A percentile compares a stretch with the other conserved stretches of the same genome.
These are phyloP conservation scores for Nakazawaea peltata DNA, from an alignment of 805 yeast genomes.

Conservation along the genomic window DNA sequence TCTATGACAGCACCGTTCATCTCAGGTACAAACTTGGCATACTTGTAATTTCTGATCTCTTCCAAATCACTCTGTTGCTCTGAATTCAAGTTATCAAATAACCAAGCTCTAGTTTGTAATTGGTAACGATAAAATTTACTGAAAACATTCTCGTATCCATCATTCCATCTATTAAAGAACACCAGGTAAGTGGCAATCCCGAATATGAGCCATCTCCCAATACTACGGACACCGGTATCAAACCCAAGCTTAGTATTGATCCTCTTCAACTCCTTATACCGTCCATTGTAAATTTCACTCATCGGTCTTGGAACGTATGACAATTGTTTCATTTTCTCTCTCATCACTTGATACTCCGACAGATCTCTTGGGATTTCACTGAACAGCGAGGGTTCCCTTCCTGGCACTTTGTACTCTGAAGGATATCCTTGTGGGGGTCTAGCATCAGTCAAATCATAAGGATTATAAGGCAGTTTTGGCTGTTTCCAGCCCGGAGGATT, in stretches of 20 bases:
- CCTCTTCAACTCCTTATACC: conserved; percentile 60
- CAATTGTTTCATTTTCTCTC: conserved; percentile 65
- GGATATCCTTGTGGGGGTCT: conserved; percentile 86
- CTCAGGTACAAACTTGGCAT: conserved; percentile 1
- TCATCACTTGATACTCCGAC: conserved; percentile 57
- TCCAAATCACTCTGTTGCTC: conserved; percentile 60
- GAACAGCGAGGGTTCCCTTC: conserved; percentile 39
- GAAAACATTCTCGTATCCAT: conserved; percentile 70
- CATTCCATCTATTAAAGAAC: conserved; percentile 80
- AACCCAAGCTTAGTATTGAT: conserved; percentile 45
- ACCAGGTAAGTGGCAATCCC: conserved; percentile 49
- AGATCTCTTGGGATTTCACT: conserved; percentile 52
- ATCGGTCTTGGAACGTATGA: conserved; percentile 75
- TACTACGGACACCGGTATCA: conserved; percentile 51
- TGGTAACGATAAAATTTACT: conserved; percentile 59
- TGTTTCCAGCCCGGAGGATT: conserved; percentile 76
- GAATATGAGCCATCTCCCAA: conserved; percentile 42
- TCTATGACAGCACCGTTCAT: not conserved
- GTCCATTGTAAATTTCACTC: conserved; percentile 70
- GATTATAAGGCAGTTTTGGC: conserved; percentile 80
- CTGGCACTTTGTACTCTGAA: conserved; percentile 67
- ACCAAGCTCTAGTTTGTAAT: conserved; percentile 42
- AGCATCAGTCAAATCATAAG: conserved; percentile 68
- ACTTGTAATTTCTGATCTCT: conserved; percentile 30
- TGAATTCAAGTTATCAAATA: conserved; percentile 42